These are phyloP conservation scores for Scedosporium dehoogii DNA, from an alignment of 2,329 filamentous ascomycete genomes.

Conservation along the genomic window DNA sequence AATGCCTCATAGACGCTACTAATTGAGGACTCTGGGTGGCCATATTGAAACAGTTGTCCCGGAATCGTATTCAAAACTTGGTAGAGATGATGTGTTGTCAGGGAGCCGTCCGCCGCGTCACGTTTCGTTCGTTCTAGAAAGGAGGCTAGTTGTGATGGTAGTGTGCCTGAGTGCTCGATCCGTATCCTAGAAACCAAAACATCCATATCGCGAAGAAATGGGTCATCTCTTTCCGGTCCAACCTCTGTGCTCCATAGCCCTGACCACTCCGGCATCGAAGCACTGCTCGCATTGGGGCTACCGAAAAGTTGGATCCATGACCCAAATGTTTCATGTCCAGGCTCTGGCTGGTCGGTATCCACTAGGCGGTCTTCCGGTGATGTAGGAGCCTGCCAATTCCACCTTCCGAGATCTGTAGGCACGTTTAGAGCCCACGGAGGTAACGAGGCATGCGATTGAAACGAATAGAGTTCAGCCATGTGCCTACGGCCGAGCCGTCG, in stretches of 20 bases:
- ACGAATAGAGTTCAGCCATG: conserved; percentile 38
- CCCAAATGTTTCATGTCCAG: not conserved
- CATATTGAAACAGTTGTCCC: not conserved
- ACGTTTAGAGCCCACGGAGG: conserved; percentile 28
- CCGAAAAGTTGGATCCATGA: not conserved
- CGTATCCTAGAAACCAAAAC: not conserved
- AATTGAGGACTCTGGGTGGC: not conserved
- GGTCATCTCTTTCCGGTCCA: not conserved
- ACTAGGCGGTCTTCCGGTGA: not conserved
- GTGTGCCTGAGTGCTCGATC: not conserved
- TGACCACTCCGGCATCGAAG: not conserved
- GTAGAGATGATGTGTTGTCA: conserved; percentile 7
- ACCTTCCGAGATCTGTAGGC: conserved; percentile 31
- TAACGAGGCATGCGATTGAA: conserved; percentile 21
- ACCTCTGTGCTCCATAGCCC: not conserved
- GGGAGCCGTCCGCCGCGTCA: conserved; percentile 6
- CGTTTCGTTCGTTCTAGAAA: conserved; percentile 5
- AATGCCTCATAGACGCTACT: conserved; percentile 4
- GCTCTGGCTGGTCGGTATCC: not conserved
- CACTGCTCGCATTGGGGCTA: not conserved
- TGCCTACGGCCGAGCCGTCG: conserved; percentile 42
- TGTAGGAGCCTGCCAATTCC: conserved; percentile 42
- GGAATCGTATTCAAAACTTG: conserved; percentile 5
- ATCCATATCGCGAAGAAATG: not conserved
- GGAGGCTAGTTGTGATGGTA: not conserved